These are phyloP conservation scores for Calocera cornea DNA, from an alignment of 768 basidiomycete genomes.

Conservation along the genomic window DNA sequence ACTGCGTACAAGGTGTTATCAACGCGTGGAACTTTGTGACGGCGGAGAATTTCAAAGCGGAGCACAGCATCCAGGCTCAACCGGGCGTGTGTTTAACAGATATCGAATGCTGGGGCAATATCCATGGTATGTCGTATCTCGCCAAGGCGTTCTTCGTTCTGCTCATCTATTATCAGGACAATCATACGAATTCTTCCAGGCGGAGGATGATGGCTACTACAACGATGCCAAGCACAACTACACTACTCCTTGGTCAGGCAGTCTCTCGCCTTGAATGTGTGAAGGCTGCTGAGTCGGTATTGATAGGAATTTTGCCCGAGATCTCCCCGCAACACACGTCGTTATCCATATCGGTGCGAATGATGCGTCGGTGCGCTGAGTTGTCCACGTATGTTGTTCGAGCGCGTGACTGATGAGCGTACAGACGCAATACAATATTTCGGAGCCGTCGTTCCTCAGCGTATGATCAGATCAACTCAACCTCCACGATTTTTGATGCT, in stretches of 20 bases:
- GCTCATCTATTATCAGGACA: background rate
- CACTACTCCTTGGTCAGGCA: background rate
- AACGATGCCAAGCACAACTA: background rate
- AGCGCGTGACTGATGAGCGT: background rate
- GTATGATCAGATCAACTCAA: background rate
- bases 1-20: constrained; percentile 37
- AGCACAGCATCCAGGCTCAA: constrained; percentile 39
- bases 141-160: background rate
- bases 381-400: background rate
- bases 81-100: constrained; percentile 39
- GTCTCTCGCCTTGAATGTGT: background rate
- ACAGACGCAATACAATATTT: background rate
- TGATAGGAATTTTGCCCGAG: background rate
- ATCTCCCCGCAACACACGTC: background rate
- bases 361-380: background rate
- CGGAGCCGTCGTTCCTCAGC: background rate
- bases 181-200: background rate
- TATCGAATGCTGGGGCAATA: constrained; percentile 18
- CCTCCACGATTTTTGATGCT: too few relatives aligned
- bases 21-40: constrained; percentile 45
- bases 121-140: constrained; percentile 10
- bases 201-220: background rate
- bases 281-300: background rate
- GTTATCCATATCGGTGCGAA: background rate
- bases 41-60: constrained; percentile 33